Base-by-base conservation (phyloP, 371 early-diverging fungal species). In the Saksenaea oblongispora region DNA sequence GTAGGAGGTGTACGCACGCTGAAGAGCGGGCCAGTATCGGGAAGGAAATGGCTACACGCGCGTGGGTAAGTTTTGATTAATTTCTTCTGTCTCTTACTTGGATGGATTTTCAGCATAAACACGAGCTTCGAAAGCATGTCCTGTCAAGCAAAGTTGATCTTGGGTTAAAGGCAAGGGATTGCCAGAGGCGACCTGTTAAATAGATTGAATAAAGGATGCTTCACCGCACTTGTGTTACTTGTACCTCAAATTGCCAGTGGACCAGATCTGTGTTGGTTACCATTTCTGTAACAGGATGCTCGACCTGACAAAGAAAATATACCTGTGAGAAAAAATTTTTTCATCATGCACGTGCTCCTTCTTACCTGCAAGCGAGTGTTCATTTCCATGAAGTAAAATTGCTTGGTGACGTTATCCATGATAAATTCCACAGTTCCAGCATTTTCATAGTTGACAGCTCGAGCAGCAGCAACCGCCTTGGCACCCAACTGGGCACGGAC, bases 351-450 rank as follows among this genome's bases (percentile, higher is more conserved):
- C 24, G 27, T 22, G 22, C 11, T 47, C n/a, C 34, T 18, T 15
- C 27, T 24, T 61, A 74, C 87, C 74, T 97, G 96, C 18, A 97
- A 83, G 55, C 96, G 87, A 3, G 96, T 95, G 79, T 96, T 96
- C 94, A 97, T 96, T 82, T 98, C 98, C 92, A 99, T 92, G 72
- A 98, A 98, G 80, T 97, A 98, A 70, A 96, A 96, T 61, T 92
- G 73, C 69, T 92, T 85, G 56, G 86, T 87, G n/a, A 86, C 78
- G 64, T 91, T 89, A 76, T 95, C 97, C 84, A 95, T 89, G 54
- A 99, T 93, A 70, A 98, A 99, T 76, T 99, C 99, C 34, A 98
- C 98, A 0, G 99, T 99, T 58, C 97, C 97, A 15, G 97, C 97
- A 59, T 94, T 93, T 55, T 88, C 91, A 69, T 98, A 99, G 58